Evolutionary conservation across 192 early-diverging fungal genomes (phyloP), one percentile per base, ranked within the genome.

Genomic region (Chytriomyces sp.): DNA sequence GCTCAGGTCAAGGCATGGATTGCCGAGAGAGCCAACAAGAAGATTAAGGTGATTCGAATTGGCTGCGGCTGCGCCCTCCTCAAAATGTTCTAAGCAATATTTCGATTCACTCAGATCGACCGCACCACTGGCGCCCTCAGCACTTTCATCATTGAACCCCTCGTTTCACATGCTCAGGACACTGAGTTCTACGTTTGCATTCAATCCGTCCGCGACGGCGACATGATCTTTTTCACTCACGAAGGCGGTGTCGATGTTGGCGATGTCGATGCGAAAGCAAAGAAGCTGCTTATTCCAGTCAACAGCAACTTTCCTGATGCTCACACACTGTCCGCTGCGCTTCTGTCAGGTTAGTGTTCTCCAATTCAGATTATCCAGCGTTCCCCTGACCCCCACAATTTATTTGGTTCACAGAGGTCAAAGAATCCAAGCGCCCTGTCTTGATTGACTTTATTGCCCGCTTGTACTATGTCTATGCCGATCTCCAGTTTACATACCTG

Each of bases 191-290:
- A 97, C 83, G 89, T 98, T 64, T 94, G 93, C 86, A 97, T 99
- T 86, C 96, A 97, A 87, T 94, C 94, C 65, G 91, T 91, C 67
- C 94, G 97, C 79, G 92, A 97, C 50, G 97, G 97, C 67, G 96
- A 99, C 86, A 89, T 92, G 81, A 96, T 99, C 65, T 91, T 95
- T 73, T 99, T 97, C 82, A 97, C 97, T 49, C 95, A 97, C 86
- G 96, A 99, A 86, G 97, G 97, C 79, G 97, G 97, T 71, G 93
- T 99, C 50, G 97, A 99, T 75, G 90, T 99, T 61, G 97, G 97
- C 82, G 97, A 99, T 85, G 97, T 99, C 24, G 97, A 98, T 79
- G 94, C 96, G 65, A 98, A 99, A 86, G 97, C 96, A 5, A 84
- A 92, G 77, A 92, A 93, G 60, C 82, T 99, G 64, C 84, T 95